Evolutionary conservation across 192 early-diverging fungal species (phyloP).

Genomic region (Umbelopsis ramanniana): DNA sequence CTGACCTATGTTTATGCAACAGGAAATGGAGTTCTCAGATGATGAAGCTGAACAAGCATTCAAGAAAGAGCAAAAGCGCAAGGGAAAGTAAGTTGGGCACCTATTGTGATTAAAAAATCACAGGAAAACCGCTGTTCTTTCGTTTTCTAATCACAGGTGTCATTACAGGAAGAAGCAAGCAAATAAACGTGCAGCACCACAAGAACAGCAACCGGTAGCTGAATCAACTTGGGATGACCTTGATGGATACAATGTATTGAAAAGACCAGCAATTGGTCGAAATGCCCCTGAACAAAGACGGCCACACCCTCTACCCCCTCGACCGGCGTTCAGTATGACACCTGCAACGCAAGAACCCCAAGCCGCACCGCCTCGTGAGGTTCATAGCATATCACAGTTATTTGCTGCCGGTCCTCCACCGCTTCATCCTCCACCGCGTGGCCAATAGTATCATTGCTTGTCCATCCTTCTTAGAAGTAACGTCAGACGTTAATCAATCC

Average conservation of each 20-base stretch:
- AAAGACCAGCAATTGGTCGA: not conserved
- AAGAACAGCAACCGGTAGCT: not conserved
- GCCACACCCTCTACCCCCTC: conserved; percentile 2
- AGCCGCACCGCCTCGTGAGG: not conserved
- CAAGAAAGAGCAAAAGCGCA: conserved; percentile 52
- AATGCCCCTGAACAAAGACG: not conserved
- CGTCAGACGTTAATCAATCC: too few relatives aligned
- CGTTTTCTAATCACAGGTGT: not conserved
- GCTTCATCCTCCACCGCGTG: not conserved
- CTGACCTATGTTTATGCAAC: not conserved
- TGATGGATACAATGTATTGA: conserved; percentile 15
- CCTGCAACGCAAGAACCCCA: not conserved
- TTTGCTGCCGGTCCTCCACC: conserved; percentile 16
- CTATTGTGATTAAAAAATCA: too few relatives aligned
- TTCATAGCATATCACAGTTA: conserved; percentile 6
- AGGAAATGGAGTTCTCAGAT: conserved; percentile 93
- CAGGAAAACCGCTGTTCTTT: too few relatives aligned
- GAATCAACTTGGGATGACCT: not conserved
- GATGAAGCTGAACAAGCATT: conserved; percentile 84
- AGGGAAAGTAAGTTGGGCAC: conserved; percentile 36
- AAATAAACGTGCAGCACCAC: not conserved
- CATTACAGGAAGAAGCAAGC: not conserved
- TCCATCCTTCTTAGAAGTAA: too few relatives aligned
- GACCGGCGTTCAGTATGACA: not conserved
- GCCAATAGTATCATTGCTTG: not conserved